These are phyloP conservation scores for Barnettozyma vustinii DNA, from an alignment of 805 yeast species.

Conservation along the genomic window DNA sequence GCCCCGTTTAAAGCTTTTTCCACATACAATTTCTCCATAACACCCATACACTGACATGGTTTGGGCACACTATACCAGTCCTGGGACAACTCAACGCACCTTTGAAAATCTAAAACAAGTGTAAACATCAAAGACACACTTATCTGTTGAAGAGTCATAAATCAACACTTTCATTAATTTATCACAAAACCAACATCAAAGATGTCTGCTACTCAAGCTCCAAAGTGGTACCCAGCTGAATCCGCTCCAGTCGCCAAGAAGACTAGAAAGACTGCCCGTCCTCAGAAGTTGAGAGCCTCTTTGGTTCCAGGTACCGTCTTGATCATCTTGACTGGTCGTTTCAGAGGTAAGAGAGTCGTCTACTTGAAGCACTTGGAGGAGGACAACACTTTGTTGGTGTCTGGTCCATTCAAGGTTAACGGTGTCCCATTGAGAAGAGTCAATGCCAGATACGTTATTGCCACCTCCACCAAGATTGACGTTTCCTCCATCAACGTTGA, in stretches of 20 bases:
- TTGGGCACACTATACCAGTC: neutral
- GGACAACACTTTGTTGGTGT: constrained; percentile 93
- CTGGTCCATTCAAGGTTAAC: constrained; percentile 99
- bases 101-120: neutral
- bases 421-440: constrained; percentile 99
- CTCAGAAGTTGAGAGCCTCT: constrained; percentile 93
- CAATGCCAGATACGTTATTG: constrained; percentile 97
- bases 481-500: constrained; percentile 77
- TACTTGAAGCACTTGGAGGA: constrained; percentile 88
- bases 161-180: constrained; percentile 1
- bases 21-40: neutral
- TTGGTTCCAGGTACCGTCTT: constrained; percentile 97
- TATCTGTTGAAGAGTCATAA: neutral
- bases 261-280: constrained; percentile 86
- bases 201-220: constrained; percentile 44
- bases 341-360: constrained; percentile 99
- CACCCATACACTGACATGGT: constrained; percentile 6
- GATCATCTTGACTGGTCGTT: constrained; percentile 97
- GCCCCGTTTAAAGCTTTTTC: neutral
- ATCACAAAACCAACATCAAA: constrained; percentile 4
- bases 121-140: neutral
- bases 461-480: constrained; percentile 90
- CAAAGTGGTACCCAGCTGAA: constrained; percentile 94
- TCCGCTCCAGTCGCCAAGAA: constrained; percentile 82
- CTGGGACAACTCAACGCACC: neutral